Percentiles rank a stretch among this genome's conserved stretches.
phyloP scores from a whole-genome alignment of 2,329 filamentous ascomycete species.

The Xylaria digitata region DNA sequence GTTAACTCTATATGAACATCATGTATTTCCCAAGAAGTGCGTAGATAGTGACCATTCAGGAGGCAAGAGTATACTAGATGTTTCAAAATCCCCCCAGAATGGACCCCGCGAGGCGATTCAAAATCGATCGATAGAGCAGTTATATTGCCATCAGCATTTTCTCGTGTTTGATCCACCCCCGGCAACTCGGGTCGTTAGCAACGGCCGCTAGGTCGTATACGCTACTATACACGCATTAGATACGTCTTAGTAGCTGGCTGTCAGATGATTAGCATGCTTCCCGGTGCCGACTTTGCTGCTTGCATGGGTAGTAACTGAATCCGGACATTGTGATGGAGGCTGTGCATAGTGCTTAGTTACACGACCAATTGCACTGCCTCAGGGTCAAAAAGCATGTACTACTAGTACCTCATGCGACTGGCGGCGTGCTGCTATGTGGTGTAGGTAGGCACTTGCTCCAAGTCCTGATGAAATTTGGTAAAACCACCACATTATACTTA shows the following conservation, averaged over 20 bases:
- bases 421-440: neutral
- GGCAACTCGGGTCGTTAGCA: neutral
- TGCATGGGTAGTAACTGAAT: neutral
- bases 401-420: neutral
- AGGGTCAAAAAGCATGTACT: too few species aligned
- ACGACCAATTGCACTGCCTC: slow-evolving; percentile 9
- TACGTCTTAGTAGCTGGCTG: neutral
- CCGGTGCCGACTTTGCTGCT: neutral
- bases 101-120: neutral
- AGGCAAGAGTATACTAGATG: neutral
- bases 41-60: neutral
- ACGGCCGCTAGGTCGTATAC: neutral
- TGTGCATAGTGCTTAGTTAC: slow-evolving; percentile 5
- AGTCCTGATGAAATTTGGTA: too few species aligned
- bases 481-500: too few species aligned
- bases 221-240: neutral
- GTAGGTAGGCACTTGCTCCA: neutral
- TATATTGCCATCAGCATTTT: slow-evolving; percentile 2
- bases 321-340: slow-evolving; percentile 3
- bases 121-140: neutral
- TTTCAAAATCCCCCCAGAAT: neutral
- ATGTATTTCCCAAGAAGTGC: neutral
- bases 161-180: slow-evolving; percentile 11
- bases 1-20: neutral
- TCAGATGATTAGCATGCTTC: neutral